These are phyloP conservation scores for Collybiopsis confluens DNA, from an alignment of 768 basidiomycete genomes.

Conservation along the genomic window DNA sequence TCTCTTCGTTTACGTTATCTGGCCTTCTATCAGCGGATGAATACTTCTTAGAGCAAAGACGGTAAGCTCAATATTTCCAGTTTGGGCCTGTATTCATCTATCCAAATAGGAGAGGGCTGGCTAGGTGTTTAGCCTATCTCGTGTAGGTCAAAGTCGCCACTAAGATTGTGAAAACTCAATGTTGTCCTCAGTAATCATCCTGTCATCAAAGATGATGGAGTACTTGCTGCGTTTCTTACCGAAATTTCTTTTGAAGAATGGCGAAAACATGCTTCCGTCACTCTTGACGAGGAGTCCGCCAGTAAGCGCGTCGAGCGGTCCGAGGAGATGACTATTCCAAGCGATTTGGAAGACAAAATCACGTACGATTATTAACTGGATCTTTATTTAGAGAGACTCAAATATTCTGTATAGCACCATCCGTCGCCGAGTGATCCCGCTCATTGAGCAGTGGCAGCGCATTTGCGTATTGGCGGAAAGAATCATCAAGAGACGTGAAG, in stretches of 20 bases:
- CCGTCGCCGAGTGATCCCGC: constrained; percentile 65
- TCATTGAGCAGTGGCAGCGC: constrained; percentile 91
- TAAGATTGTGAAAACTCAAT: not conserved
- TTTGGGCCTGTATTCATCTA: constrained; percentile 1
- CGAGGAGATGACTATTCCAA: constrained; percentile 91
- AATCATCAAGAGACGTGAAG: constrained; percentile 84
- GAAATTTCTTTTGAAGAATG: constrained; percentile 84
- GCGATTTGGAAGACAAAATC: constrained; percentile 89
- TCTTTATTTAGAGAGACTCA: constrained; percentile 1
- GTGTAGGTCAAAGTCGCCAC: constrained; percentile 43
- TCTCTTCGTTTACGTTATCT: constrained; percentile 9
- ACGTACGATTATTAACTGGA: constrained; percentile 37
- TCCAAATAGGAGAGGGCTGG: constrained; percentile 63
- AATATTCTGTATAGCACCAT: constrained; percentile 47
- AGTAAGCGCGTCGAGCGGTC: constrained; percentile 74
- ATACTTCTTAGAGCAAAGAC: constrained; percentile 85
- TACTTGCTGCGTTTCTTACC: constrained; percentile 76
- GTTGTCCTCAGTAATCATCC: constrained; percentile 72
- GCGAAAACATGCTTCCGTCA: constrained; percentile 74
- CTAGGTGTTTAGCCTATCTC: constrained; percentile 75
- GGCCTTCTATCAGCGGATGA: constrained; percentile 62
- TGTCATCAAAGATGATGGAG: constrained; percentile 80
- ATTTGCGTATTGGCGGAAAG: constrained; percentile 86
- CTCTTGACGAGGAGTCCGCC: constrained; percentile 83
- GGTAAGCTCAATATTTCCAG: constrained; percentile 36